Conservation (phyloP, 805 yeast species). For the Lipomyces starkeyi region DNA sequence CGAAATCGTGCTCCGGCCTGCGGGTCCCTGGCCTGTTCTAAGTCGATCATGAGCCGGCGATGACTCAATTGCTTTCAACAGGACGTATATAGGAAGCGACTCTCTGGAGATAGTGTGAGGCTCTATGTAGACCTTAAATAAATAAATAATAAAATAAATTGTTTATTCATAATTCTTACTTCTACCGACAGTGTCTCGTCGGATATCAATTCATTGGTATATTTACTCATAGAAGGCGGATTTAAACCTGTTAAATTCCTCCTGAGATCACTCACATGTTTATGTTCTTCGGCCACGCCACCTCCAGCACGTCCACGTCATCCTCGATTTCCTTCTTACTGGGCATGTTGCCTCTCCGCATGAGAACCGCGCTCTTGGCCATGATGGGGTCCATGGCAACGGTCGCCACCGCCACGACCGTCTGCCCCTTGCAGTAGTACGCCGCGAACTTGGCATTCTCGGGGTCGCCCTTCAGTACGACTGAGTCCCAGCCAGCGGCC, state of each 20-base stretch:
- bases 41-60: too few relatives aligned
- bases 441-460: conserved; percentile 13
- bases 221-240: not conserved
- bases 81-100: too few relatives aligned
- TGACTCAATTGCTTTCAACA: too few relatives aligned
- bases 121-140: too few relatives aligned
- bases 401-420: conserved; percentile 18
- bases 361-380: conserved; percentile 11
- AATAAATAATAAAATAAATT: too few relatives aligned
- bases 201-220: conserved; percentile 5
- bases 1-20: too few relatives aligned
- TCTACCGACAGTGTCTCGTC: not conserved
- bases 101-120: too few relatives aligned
- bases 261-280: conserved; percentile 8
- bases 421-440: conserved; percentile 17
- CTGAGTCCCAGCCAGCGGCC: conserved; percentile 16
- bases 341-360: conserved; percentile 16
- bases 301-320: conserved; percentile 8
- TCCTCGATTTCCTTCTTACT: conserved; percentile 15
- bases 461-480: conserved; percentile 15
- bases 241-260: not conserved
- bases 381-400: conserved; percentile 17
- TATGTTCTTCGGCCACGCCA: conserved; percentile 4
- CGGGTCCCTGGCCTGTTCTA: too few relatives aligned
- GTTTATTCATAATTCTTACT: too few relatives aligned